Evolutionary conservation across 1,284 basidiomycete species (phyloP).

Genomic region (Gastroboletus turbinatus): DNA sequence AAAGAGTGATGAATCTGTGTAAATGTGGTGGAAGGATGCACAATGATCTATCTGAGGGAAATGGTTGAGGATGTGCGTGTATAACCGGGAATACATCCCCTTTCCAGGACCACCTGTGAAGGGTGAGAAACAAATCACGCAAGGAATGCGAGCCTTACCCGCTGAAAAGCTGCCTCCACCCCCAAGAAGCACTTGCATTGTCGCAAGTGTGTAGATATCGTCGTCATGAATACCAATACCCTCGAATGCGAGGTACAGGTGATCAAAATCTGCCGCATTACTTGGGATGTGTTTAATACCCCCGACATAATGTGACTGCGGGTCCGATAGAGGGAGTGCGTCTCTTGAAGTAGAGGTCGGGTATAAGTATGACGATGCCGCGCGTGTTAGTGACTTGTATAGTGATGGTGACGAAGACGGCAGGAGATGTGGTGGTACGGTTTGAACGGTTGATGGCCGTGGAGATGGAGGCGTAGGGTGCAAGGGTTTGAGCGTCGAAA

Average conservation of each 20-base stretch:
- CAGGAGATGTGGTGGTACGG: conserved; percentile 52
- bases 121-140: conserved; percentile 14
- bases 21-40: conserved; percentile 98
- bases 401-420: conserved; percentile 53
- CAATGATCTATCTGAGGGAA: conserved; percentile 95
- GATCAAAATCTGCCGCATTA: conserved; percentile 79
- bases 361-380: conserved; percentile 70
- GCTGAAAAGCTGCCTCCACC: conserved; percentile 96
- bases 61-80: conserved; percentile 96
- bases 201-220: conserved; percentile 93
- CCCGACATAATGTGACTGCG: conserved; percentile 79
- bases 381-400: conserved; percentile 68
- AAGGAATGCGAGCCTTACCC: conserved; percentile 44
- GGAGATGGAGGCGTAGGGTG: conserved; percentile 32
- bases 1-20: conserved; percentile 92
- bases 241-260: conserved; percentile 92
- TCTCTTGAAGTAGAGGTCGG: conserved; percentile 40
- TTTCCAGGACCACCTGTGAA: conserved; percentile 88
- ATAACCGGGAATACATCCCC: conserved; percentile 97
- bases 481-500: conserved; percentile 66
- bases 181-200: conserved; percentile 93
- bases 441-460: conserved; percentile 36
- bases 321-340: conserved; percentile 30
- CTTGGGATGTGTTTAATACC: conserved; percentile 77
- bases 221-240: conserved; percentile 91